phyloP scores from a whole-genome alignment of 2,329 filamentous ascomycete species.

The Penicillium decumbens region DNA sequence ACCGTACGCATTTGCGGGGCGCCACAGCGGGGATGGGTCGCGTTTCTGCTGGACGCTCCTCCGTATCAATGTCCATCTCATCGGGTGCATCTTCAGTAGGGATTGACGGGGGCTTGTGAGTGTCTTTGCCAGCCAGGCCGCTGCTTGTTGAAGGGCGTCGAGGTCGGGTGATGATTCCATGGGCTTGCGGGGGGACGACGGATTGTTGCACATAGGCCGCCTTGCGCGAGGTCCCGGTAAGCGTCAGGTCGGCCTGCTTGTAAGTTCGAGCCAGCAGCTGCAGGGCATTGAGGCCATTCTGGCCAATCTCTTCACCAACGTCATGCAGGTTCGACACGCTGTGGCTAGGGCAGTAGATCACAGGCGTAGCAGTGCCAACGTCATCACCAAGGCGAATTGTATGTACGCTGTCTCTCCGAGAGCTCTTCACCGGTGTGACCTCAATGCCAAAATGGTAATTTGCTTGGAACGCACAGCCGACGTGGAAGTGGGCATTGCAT shows the following conservation, averaged over 20 bases:
- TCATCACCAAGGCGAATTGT: constrained; percentile 78
- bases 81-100: constrained; percentile 23
- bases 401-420: constrained; percentile 72
- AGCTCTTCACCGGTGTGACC: constrained; percentile 81
- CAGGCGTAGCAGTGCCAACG: constrained; percentile 75
- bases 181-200: constrained; percentile 32
- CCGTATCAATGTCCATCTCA: constrained; percentile 32
- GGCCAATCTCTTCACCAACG: constrained; percentile 70
- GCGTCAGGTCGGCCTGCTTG: constrained; percentile 86
- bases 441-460: constrained; percentile 86
- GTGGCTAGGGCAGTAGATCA: constrained; percentile 90
- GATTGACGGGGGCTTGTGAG: constrained; percentile 17
- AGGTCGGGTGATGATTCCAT: constrained; percentile 36
- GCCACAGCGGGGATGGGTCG: constrained; percentile 18
- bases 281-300: constrained; percentile 69
- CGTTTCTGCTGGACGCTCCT: constrained; percentile 20
- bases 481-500: constrained; percentile 62
- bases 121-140: constrained; percentile 28
- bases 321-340: constrained; percentile 69
- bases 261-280: constrained; percentile 84
- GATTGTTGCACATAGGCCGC: constrained; percentile 62
- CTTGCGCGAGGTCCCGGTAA: constrained; percentile 90
- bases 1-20: constrained; percentile 38
- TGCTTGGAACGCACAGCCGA: constrained; percentile 81
- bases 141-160: constrained; percentile 56